Base-by-base conservation (phyloP, 371 early-diverging fungal species). In the Syncephalastrum contaminatum region DNA sequence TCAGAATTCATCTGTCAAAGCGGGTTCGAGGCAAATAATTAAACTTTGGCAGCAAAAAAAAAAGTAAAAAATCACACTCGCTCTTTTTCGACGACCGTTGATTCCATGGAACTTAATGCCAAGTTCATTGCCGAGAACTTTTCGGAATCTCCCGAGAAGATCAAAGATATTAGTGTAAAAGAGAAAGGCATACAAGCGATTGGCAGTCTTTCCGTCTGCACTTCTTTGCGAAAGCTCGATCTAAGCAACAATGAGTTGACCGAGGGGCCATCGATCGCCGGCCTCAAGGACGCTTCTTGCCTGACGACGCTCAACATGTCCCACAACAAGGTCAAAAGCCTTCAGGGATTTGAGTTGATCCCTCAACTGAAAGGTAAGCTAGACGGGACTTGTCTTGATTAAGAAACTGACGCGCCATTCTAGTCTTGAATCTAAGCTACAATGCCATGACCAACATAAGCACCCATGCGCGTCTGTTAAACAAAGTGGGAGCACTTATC, bases 401-500 rank as follows among this genome's bases (percentile, higher is more conserved):
- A 27, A 20, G 57, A 21, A 27, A 12, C 13, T 20, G 14, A 4
- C 54, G 43, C 19, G 14, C 16, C 41, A 27, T 40, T 30, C 18
- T 50, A 84, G 89, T 92, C 0, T 66, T 94, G 44, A 92, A 92
- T 64, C 64, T 91, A 60, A 84, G 88, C 59, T 77, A 84, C 57
- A 94, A 94, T 67, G 62, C 84, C 40, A 52, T 92, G 39, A 83
- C 68, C 22, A 71, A 81, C 24, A 82, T 94, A 47, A 82, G 87
- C 36, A 65, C 65, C 15, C 76, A 84, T 55, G 60, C 88, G n/a
- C 62, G 72, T 7, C 73, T 69, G 16, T 77, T 88, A 22, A 73
- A 59, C n/a, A 64, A 80, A 30, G 73, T 94, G 20, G 91, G 89
- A 56, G 94, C 94, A 4, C 69, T 94, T n/a, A 88, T 94, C 42